Evolutionary conservation across 495 filamentous ascomycete genomes (phyloP), one percentile per base, ranked within the genome.

Genomic region (Annulohypoxylon maeteangense): DNA sequence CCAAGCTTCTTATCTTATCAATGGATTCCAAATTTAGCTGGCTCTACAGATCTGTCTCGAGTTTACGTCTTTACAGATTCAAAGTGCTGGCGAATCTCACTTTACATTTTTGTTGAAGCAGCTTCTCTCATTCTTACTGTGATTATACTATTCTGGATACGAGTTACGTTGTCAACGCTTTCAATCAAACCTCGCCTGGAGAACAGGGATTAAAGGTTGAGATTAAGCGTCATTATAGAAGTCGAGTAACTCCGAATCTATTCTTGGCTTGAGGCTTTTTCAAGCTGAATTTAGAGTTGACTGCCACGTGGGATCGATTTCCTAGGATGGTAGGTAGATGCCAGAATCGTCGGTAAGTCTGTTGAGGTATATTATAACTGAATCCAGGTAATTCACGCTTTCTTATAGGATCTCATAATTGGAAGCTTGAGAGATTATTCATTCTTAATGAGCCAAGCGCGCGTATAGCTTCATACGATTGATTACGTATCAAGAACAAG

Each of bases 1-100:
- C 12, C n/a, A 22, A 54, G 50, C 31, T 22, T 44, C 67, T 59
- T 70, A 70, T 70, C 68, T 70, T 70, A 70, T 70, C 68, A 58
- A 25, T 40, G 42, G 27, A 42, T 38, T 51, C 12, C 27, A n/a
- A n/a, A 36, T 36, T 36, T 7, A 0, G 7, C 11, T 25, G 20
- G 5, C 3, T 8, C 25, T 14, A 59, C 8, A 11, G 10, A 3
- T 38, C 8, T 11, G 10, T 38, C 12, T n/a, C 12, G 32, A 36
- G 7, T 4, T 40, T 58, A 42, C 10, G 55, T 51, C 10, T 16
- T 51, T 29, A 27, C 12, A 51, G 22, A 29, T 25, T 29, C 22
- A 29, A 51, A 2, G 8, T 51, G 5, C 7, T 40, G 5, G 31
- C 18, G 51, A 36, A n/a, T 34, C 51, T 32, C 27, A 32, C 3